phyloP scores from a whole-genome alignment of 139 green algal species.

The Micromonas commoda region DNA sequence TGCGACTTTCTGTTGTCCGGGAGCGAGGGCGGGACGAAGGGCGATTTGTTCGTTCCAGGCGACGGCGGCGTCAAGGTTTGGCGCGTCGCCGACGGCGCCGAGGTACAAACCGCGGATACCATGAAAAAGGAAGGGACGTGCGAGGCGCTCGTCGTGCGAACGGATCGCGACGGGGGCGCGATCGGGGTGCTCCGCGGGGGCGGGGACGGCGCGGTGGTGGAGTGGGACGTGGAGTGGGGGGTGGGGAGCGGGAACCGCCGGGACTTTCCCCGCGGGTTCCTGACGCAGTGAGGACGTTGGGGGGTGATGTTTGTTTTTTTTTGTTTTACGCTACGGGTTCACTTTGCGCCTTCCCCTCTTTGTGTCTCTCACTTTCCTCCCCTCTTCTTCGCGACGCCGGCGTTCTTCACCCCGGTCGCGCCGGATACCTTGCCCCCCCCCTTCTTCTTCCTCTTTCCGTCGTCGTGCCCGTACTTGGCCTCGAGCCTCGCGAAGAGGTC shows the following conservation, averaged over 20 bases:
- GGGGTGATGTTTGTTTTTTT: no score
- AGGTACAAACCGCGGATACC: neutral
- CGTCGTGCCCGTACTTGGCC: conserved; percentile 2
- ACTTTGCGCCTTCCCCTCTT: no score
- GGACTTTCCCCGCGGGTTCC: no score
- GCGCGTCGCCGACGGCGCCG: conserved; percentile 2
- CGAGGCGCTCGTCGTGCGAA: no score
- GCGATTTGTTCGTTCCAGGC: neutral
- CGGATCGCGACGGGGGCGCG: neutral
- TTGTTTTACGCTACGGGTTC: no score
- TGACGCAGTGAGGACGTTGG: no score
- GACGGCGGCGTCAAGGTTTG: conserved; percentile 13
- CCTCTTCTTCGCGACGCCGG: no score
- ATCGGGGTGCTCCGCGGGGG: neutral
- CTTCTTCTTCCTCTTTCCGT: neutral
- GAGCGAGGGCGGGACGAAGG: neutral
- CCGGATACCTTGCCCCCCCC: neutral
- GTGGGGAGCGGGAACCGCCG: no score
- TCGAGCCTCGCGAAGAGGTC: conserved; percentile 7
- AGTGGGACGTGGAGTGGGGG: neutral
- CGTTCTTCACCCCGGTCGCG: no score
- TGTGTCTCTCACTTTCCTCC: no score
- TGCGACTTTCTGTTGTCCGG: no score
- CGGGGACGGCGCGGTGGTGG: neutral
- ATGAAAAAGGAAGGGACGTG: no score